phyloP scores from a whole-genome alignment of 345 rosid species.

The Melastoma malabathricum region DNA sequence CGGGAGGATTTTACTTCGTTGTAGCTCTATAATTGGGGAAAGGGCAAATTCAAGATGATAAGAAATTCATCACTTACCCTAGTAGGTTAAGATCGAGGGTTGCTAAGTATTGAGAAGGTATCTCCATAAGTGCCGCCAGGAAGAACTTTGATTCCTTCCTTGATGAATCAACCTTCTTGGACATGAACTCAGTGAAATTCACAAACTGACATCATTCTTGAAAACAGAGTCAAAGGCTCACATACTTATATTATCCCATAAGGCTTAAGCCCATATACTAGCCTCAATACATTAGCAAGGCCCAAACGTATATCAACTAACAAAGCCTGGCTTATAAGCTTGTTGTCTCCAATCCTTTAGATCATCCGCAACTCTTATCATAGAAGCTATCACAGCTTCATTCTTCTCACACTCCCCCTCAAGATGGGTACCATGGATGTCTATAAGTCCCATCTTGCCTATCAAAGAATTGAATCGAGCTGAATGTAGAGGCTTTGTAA shows the following conservation, averaged over 20 bases:
- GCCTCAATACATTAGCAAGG: no score
- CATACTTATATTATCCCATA: no score
- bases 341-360: no score
- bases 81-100: slow-evolving; percentile 61
- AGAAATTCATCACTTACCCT: slow-evolving; percentile 29
- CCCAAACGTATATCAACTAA: no score
- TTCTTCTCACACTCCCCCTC: background rate
- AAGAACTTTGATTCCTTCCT: slow-evolving; percentile 72
- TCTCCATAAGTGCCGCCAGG: slow-evolving; percentile 85
- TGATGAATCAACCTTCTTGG: slow-evolving; percentile 41
- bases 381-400: no score
- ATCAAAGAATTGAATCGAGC: no score
- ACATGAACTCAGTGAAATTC: slow-evolving; percentile 77
- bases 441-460: background rate
- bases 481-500: background rate
- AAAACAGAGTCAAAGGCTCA: background rate
- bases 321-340: no score
- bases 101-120: slow-evolving; percentile 81
- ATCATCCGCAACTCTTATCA: no score
- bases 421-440: slow-evolving; percentile 1
- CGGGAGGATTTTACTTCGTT: slow-evolving; percentile 5
- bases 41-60: background rate
- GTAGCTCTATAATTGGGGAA: background rate
- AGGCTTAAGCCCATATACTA: no score
- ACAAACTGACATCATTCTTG: slow-evolving; percentile 43